phyloP scores from a whole-genome alignment of 129 eudicot genomes.

The Arctium minus region DNA sequence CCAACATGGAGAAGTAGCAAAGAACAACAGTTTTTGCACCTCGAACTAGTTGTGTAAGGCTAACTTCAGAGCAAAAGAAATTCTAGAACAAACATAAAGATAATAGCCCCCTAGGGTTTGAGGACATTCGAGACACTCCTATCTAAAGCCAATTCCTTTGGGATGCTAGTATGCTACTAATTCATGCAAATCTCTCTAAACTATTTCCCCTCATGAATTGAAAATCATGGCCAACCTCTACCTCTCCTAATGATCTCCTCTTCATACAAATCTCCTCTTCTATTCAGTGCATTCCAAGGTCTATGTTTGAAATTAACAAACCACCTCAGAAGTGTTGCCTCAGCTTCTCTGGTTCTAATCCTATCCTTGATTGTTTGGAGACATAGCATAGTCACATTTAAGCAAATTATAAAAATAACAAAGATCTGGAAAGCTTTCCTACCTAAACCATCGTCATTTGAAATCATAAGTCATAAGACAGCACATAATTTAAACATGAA shows the following conservation, averaged over 20 bases:
- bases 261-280: background rate
- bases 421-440: background rate
- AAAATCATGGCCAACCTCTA: background rate
- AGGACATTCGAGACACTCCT: background rate
- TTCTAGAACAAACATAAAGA: background rate
- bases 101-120: background rate
- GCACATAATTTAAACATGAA: background rate
- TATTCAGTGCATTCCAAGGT: background rate
- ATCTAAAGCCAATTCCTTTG: background rate
- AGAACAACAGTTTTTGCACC: background rate
- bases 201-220: background rate
- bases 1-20: background rate
- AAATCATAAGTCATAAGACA: background rate
- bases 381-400: constrained; percentile 2
- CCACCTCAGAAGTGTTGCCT: background rate
- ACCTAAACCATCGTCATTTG: background rate
- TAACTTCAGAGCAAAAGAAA: background rate
- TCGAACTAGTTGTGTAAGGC: background rate
- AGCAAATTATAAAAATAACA: background rate
- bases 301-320: background rate
- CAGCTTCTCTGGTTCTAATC: background rate
- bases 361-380: constrained; percentile 1
- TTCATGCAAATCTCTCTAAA: background rate
- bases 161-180: background rate
- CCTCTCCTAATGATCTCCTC: background rate